Evolutionary conservation across 805 yeast species (phyloP), one percentile per base, ranked within the genome.

Genomic region (Suhomyces emberorum): DNA sequence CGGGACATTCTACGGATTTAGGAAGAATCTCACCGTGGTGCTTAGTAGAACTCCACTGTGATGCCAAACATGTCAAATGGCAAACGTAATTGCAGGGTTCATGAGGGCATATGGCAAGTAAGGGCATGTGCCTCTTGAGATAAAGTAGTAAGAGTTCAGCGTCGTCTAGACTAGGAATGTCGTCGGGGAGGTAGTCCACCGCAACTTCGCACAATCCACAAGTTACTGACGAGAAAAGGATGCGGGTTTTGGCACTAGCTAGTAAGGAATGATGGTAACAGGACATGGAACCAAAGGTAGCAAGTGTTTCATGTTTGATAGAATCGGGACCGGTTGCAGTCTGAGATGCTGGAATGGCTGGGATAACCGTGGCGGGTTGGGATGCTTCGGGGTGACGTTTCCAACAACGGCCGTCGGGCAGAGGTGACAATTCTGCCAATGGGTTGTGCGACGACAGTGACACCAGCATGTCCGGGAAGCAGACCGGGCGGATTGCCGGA

Each of bases 1-100:
- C 6, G 9, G 41, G 39, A 35, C 61, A 56, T 1, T 30, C 11
- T 3, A 46, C 43, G 2, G 20, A 3, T 11, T 5, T 3, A 41
- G 43, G 14, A 40, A 25, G 3, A 40, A 4, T 17, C n/a, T 32
- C 30, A 18, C 10, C 7, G 18, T 6, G 14, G 5, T 4, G 14
- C n/a, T 4, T 15, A 7, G 15, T 14, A 7, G 16, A 8, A 8
- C 11, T 10, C 17, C 29, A 32, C 2, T 20, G 11, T 3, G 44
- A 36, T n/a, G 65, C 63, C 4, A 70, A 37, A 43, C 79, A 74
- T 1, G 48, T 19, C 22, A 74, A 44, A 48, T 74, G 78, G 6
- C 57, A 47, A 2, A 58, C 42, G 15, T 44, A 44, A 2, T 47
- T 37, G 43, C 78, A 74, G n/a, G 21, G 22, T 15, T 20, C 17